Percentiles rank a stretch among this genome's conserved stretches.
Evolutionary conservation across 2,329 filamentous ascomycete species (phyloP).

Genomic region (Huntiella decipiens): DNA sequence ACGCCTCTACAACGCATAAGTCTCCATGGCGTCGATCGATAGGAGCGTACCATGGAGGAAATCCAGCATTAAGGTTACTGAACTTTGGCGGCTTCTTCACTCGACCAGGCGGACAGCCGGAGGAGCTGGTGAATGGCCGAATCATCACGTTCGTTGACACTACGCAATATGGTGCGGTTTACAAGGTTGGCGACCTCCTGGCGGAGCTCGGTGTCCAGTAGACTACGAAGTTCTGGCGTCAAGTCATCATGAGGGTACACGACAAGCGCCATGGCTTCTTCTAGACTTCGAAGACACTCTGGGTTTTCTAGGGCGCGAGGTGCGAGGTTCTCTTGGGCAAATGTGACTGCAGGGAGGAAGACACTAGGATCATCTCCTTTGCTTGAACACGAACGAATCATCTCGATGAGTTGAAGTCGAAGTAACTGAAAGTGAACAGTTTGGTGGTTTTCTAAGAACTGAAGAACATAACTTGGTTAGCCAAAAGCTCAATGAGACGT

Average conservation of each 20-base stretch:
- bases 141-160: constrained; percentile 54
- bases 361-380: constrained; percentile 48
- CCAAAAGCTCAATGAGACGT: not conserved
- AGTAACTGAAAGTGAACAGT: constrained; percentile 77
- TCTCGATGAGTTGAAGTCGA: constrained; percentile 78
- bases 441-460: constrained; percentile 77
- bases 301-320: constrained; percentile 68
- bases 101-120: constrained; percentile 59
- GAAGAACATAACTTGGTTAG: constrained; percentile 8
- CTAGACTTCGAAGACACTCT: constrained; percentile 69
- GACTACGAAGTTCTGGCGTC: constrained; percentile 51
- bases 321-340: constrained; percentile 73
- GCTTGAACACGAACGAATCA: constrained; percentile 61
- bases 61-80: too few species aligned
- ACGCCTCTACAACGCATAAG: too few species aligned
- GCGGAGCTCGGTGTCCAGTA: constrained; percentile 64
- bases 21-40: too few species aligned
- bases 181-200: constrained; percentile 71
- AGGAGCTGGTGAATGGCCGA: constrained; percentile 68
- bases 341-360: constrained; percentile 50
- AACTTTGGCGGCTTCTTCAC: too few species aligned
- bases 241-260: constrained; percentile 73
- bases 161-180: constrained; percentile 69
- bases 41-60: too few species aligned
- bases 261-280: constrained; percentile 80